Percentiles rank a stretch among this genome's conserved stretches.
Evolutionary conservation across 139 green algal species (phyloP).

Genomic region (Chlamydomonas sp.): DNA sequence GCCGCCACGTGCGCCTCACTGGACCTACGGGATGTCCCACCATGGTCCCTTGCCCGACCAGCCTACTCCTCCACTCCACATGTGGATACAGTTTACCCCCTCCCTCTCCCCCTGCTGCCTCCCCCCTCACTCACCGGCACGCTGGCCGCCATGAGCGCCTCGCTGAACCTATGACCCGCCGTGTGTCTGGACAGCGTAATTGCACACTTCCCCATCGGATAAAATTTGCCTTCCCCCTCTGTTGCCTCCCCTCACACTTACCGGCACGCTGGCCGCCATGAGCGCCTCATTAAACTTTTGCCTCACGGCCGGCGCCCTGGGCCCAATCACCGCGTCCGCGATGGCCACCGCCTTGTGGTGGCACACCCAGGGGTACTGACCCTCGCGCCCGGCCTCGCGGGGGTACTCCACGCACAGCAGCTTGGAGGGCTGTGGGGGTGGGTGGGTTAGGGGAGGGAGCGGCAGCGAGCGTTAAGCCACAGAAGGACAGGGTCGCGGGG

Average conservation of each 20-base stretch:
- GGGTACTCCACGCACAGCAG: conserved; percentile 65
- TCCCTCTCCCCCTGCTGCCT: too few species aligned
- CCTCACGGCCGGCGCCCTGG: conserved; percentile 32
- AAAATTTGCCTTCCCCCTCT: too few species aligned
- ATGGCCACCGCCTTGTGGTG: conserved; percentile 56
- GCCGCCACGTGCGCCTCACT: too few species aligned
- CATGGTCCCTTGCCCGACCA: too few species aligned
- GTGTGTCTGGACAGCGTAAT: too few species aligned
- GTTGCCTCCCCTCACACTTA: background rate
- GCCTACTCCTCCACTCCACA: too few species aligned
- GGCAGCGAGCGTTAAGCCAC: background rate
- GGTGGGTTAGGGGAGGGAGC: background rate
- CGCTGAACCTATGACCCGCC: too few species aligned
- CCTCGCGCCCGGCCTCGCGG: conserved; percentile 44
- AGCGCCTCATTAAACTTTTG: conserved; percentile 53
- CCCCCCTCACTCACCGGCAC: too few species aligned
- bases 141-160: too few species aligned
- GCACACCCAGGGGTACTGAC: conserved; percentile 55
- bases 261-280: conserved; percentile 23
- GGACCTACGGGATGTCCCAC: too few species aligned
- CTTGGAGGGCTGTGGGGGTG: conserved; percentile 40
- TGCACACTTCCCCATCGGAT: too few species aligned
- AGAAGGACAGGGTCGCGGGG: background rate
- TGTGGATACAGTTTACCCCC: too few species aligned
- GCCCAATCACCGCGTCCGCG: conserved; percentile 54